A percentile compares a stretch with the other conserved stretches of the same genome.
Evolutionary conservation across 1,139 yeast genomes (phyloP).

Genomic region (Candida sanyaensis): DNA sequence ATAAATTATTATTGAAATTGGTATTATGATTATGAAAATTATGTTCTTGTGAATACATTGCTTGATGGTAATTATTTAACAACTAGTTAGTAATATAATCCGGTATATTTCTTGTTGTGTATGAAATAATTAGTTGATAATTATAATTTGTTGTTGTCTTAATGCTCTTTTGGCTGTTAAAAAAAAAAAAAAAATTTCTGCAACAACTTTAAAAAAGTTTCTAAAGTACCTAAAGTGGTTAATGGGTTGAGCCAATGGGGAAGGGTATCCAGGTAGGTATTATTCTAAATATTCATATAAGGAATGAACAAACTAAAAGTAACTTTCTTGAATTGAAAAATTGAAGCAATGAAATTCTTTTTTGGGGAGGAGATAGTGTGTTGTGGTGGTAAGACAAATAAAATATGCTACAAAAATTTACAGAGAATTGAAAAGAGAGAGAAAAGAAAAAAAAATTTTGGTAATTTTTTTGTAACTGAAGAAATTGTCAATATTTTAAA

Average conservation of each 20-base stretch:
- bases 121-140: constrained; percentile 2
- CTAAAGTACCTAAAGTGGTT: background rate
- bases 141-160: background rate
- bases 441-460: background rate
- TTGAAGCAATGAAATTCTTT: background rate
- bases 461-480: background rate
- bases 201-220: background rate
- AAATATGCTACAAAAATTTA: background rate
- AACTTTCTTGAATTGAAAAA: too few relatives aligned
- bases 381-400: background rate
- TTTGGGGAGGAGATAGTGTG: too few relatives aligned
- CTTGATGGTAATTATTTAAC: background rate
- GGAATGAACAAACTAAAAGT: too few relatives aligned
- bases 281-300: background rate
- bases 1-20: constrained; percentile 12
- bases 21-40: constrained; percentile 10
- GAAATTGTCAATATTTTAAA: background rate
- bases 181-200: background rate
- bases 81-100: too few relatives aligned
- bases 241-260: constrained; percentile 5
- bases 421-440: background rate
- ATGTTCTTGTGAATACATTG: constrained; percentile 5
- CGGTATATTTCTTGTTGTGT: background rate
- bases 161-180: constrained; percentile 3
- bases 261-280: too few relatives aligned